A percentile compares a stretch with the other conserved stretches of the same genome.
These are phyloP conservation scores for Fusarium sp. DNA, from an alignment of 2,329 filamentous ascomycete species.

Conservation along the genomic window DNA sequence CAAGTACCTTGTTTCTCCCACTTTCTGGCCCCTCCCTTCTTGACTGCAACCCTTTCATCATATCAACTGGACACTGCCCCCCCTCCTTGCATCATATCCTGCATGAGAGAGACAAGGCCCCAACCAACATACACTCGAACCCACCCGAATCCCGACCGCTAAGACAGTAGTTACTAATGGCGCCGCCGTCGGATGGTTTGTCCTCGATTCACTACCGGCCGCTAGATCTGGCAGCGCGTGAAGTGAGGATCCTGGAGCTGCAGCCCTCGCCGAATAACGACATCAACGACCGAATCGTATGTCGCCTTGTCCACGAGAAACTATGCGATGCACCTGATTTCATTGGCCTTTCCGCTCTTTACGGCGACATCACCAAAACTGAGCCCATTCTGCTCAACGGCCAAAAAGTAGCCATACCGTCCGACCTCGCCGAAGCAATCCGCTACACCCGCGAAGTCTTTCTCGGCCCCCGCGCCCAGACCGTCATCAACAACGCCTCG, in stretches of 20 bases:
- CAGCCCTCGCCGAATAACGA: slow-evolving; percentile 31
- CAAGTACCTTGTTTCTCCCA: slow-evolving; percentile 17
- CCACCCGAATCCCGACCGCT: background rate
- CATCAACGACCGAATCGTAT: slow-evolving; percentile 31
- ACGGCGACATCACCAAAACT: slow-evolving; percentile 31
- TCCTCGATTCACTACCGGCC: slow-evolving; percentile 36
- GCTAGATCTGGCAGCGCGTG: slow-evolving; percentile 17
- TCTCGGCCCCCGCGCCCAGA: slow-evolving; percentile 15
- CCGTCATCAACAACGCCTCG: slow-evolving; percentile 1
- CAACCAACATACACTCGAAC: background rate
- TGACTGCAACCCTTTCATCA: background rate
- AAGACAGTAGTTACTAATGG: slow-evolving; percentile 17
- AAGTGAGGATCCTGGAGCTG: slow-evolving; percentile 36
- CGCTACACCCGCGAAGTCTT: slow-evolving; percentile 38
- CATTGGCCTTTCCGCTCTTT: slow-evolving; percentile 35
- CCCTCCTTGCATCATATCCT: slow-evolving; percentile 19
- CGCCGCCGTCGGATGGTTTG: slow-evolving; percentile 28
- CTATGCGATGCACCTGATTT: slow-evolving; percentile 31
- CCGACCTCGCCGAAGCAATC: slow-evolving; percentile 28
- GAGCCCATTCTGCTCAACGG: slow-evolving; percentile 32
- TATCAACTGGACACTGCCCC: background rate
- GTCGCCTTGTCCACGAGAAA: slow-evolving; percentile 33
- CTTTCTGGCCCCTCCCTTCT: background rate
- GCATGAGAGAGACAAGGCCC: background rate
- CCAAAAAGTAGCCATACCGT: slow-evolving; percentile 22